Conservation (phyloP, 225 moss, liverwort and hornwort species). For the Marchantia paleacea region DNA sequence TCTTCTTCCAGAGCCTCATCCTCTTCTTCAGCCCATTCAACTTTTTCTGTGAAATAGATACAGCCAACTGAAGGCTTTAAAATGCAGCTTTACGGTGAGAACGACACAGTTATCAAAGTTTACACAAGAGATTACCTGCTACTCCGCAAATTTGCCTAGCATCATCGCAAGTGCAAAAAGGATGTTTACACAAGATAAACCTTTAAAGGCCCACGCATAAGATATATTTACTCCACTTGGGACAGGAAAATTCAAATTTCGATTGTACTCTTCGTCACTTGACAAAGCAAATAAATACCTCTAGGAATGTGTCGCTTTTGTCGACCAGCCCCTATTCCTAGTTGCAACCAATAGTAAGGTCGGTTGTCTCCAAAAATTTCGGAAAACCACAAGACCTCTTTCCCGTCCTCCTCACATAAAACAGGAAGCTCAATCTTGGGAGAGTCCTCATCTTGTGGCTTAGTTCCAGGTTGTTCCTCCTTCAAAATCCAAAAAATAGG, state of each 20-base stretch:
- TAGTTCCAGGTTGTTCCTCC: conserved; percentile 60
- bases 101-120: not conserved
- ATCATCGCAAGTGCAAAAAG: not conserved
- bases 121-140: not conserved
- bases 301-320: conserved; percentile 57
- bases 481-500: conserved; percentile 18
- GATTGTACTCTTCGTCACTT: not conserved
- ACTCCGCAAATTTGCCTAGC: not conserved
- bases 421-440: conserved; percentile 77
- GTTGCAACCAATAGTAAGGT: conserved; percentile 83
- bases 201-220: not conserved
- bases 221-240: not conserved
- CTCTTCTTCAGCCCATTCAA: conserved; percentile 59
- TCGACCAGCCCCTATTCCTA: conserved; percentile 76
- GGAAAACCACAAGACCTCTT: conserved; percentile 90
- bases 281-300: conserved; percentile 48
- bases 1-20: conserved; percentile 73
- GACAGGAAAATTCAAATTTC: not conserved
- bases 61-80: conserved; percentile 18
- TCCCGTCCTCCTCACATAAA: conserved; percentile 94
- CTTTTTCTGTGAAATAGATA: conserved; percentile 62
- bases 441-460: conserved; percentile 60
- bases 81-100: not conserved
- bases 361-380: conserved; percentile 95
- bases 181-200: not conserved